Evolutionary conservation across 139 green algal species (phyloP), one percentile per base, ranked within the genome.

Genomic region (Micromonas pusilla): DNA sequence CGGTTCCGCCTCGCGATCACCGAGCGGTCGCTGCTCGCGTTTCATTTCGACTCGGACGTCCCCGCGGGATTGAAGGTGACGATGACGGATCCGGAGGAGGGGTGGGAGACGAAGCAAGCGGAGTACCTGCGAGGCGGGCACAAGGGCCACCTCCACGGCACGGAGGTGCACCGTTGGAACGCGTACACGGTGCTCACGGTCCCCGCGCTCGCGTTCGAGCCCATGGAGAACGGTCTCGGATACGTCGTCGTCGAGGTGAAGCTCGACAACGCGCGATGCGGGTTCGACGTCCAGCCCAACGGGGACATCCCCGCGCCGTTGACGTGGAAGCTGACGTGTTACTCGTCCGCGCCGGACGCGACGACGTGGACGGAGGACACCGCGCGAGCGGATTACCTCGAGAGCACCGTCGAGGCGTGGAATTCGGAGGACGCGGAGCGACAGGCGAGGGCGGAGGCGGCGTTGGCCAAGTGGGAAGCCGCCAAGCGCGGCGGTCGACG

Each of bases 201-300:
- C 0, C 63, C 63, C 23, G 76, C 63, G 4, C 21, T 76, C 26
- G 66, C 62, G n/a, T 36, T 71, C 45, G 73, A 79, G 4, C 23
- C 25, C 52, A 36, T 21, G 25, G 73, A 20, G 45, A 25, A 79
- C 23, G 52, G 60, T n/a, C n/a, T n/a, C 52, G 19, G 25, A 9
- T 81, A 81, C 76, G 64, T 81, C 34, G 45, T 57, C 45, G 23
- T 81, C 9, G 34, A 81, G 63, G 60, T 76, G 0, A 32, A 52
- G 60, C 76, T 81, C 34, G n/a, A 81, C 63, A 33, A 62, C 20
- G 19, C 21, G 34, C 33, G 34, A 9, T 76, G 63, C 76, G 53
- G 5, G 60, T 81, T 81, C 63, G 37, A 57, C 13, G 28, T 81
- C 13, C 33, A 66, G 5, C 60, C 63, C 30, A 81, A 81, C 76